Conservation (phyloP, 2,329 filamentous ascomycete species). For the Pseudonectria foliicola region DNA sequence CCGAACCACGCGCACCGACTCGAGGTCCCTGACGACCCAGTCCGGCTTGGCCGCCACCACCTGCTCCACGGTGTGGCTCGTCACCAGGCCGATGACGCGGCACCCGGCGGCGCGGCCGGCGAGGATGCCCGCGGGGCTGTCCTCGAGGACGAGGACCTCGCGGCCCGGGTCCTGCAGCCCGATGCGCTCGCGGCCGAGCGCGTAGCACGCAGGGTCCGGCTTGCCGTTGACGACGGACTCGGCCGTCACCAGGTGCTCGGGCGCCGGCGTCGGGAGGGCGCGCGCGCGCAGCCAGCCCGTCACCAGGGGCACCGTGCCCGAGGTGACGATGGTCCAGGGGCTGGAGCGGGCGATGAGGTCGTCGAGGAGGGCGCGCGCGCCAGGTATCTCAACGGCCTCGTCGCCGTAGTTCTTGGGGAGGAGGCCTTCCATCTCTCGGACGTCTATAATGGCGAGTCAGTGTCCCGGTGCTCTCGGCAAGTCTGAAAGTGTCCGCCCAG, state of each 20-base stretch:
- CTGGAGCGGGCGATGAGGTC: slow-evolving; percentile 53
- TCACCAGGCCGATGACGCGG: slow-evolving; percentile 75
- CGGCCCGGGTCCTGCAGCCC: slow-evolving; percentile 40
- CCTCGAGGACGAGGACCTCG: slow-evolving; percentile 72
- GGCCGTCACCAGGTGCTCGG: slow-evolving; percentile 62
- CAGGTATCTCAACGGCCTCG: slow-evolving; percentile 80
- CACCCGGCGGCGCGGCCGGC: slow-evolving; percentile 83
- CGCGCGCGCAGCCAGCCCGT: slow-evolving; percentile 65
- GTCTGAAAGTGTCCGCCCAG: neutral
- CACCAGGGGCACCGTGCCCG: slow-evolving; percentile 61
- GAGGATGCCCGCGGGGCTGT: slow-evolving; percentile 77
- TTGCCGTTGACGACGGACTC: slow-evolving; percentile 71
- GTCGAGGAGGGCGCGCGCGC: slow-evolving; percentile 64
- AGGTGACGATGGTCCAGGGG: slow-evolving; percentile 84
- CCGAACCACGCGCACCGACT: slow-evolving; percentile 59
- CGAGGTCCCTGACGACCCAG: slow-evolving; percentile 77
- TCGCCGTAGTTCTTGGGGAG: slow-evolving; percentile 71
- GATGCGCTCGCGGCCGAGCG: slow-evolving; percentile 57
- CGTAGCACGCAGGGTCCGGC: slow-evolving; percentile 69
- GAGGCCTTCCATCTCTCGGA: slow-evolving; percentile 67
- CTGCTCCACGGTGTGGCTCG: slow-evolving; percentile 70
- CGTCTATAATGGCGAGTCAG: slow-evolving; percentile 46
- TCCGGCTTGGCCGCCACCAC: slow-evolving; percentile 72
- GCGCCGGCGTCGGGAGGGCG: slow-evolving; percentile 47
- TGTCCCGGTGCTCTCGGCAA: slow-evolving; percentile 3